Conservation (phyloP, 345 rosid species). For the Lepidium didymum region DNA sequence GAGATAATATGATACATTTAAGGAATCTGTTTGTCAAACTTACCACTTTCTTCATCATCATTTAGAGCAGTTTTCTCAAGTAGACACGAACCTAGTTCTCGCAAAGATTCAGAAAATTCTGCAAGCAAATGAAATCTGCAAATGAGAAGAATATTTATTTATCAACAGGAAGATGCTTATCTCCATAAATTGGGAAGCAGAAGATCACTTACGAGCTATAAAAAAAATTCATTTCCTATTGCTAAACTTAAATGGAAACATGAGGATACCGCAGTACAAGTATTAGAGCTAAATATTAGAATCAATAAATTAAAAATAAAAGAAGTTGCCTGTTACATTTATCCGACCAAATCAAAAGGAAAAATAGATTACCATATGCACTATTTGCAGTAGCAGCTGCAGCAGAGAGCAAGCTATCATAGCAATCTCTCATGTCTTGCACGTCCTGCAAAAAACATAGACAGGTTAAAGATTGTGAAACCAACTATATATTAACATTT, state of each 20-base stretch:
- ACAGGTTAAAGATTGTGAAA: not conserved
- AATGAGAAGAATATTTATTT: conserved; percentile 19
- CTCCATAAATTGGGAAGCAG: not conserved
- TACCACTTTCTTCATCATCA: conserved; percentile 91
- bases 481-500: not conserved
- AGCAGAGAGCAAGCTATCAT: conserved; percentile 83
- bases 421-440: conserved; percentile 84
- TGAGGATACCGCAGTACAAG: not conserved
- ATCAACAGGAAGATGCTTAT: conserved; percentile 9
- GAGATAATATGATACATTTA: not conserved
- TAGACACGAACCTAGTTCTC: conserved; percentile 84
- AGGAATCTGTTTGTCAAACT: conserved; percentile 10
- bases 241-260: not conserved
- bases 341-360: not conserved
- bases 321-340: not conserved
- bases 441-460: conserved; percentile 47
- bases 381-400: conserved; percentile 96
- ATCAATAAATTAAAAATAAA: not conserved
- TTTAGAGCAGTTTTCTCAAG: conserved; percentile 67
- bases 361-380: conserved; percentile 54
- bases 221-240: not conserved
- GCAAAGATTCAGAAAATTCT: conserved; percentile 93
- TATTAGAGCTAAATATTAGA: not conserved
- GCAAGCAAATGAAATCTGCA: conserved; percentile 34
- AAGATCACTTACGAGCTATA: not conserved